Base-by-base conservation (phyloP, 176 grass and related monocot genomes). In the Paspalum notatum region DNA sequence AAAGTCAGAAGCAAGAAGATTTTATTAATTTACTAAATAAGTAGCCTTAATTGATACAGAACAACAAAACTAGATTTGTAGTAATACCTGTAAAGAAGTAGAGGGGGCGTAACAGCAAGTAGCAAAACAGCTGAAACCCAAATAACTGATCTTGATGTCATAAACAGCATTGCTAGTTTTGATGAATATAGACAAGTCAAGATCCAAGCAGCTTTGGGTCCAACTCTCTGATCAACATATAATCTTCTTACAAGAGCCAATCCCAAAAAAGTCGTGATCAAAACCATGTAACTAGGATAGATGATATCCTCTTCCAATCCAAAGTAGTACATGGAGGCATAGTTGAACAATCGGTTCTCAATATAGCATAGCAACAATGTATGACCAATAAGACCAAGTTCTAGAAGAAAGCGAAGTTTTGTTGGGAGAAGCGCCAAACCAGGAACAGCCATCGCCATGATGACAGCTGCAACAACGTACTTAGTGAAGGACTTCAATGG, bases 261-360 rank as follows among this genome's bases (percentile, higher is more conserved):
- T 8, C 96, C 96, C 73, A 95, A 88, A 77, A 95, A 95, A 38
- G 89, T 91, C 22, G 96, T 99, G 21, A 80, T 53, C 75, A 99
- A 71, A 85, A 99, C 92, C 90, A 94, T 94, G 80, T 95, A 99
- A 86, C 89, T 90, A 50, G 96, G 96, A 89, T 93, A 99, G 85
- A 99, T 91, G 63, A 93, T 82, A 66, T 99, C 92, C 5, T 95
- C 96, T 67, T 99, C 92, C 51, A 84, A 93, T 81, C 96, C 96
- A 88, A 91, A 99, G 82, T 99, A 99, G 78, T 95, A 99, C 82
- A 99, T 90, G 51, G 84, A 41, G 66, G 88, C 86, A 84, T 95
- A 89, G 79, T 90, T 99, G 83, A 93, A 99, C 89, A 99, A 81
- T 71, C 89, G 87, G 52, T 99, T 91, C 86, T 99, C 96, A 41